Conservation (phyloP, 805 yeast species). For the Saccharomycopsis microspora region DNA sequence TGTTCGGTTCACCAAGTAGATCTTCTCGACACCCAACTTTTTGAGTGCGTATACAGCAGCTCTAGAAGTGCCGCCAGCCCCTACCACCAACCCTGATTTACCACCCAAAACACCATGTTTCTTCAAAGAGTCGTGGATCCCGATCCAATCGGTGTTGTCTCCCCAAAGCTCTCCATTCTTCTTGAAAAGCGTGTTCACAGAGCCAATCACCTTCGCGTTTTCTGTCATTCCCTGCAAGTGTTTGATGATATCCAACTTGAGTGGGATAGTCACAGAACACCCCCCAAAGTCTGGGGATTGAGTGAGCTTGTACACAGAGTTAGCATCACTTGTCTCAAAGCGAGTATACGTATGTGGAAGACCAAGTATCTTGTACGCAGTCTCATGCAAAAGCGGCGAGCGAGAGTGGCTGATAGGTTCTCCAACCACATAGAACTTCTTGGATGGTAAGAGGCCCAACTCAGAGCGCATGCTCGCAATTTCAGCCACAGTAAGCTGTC, state of each 20-base stretch:
- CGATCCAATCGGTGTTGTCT: constrained; percentile 94
- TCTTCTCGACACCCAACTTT: constrained; percentile 62
- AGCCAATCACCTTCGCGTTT: constrained; percentile 81
- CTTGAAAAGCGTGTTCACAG: constrained; percentile 79
- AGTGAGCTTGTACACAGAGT: constrained; percentile 30
- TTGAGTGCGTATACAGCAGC: constrained; percentile 87
- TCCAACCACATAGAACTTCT: constrained; percentile 68
- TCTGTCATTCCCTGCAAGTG: constrained; percentile 53
- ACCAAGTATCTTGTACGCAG: constrained; percentile 64
- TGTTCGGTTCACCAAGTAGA: constrained; percentile 78
- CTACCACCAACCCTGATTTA: constrained; percentile 62
- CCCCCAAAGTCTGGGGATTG: constrained; percentile 64
- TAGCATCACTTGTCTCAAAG: constrained; percentile 58
- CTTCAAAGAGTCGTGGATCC: constrained; percentile 60
- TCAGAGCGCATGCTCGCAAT: constrained; percentile 44
- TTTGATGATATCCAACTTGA: constrained; percentile 71
- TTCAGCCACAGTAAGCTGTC: constrained; percentile 57
- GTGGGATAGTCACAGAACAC: constrained; percentile 89
- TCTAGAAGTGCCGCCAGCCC: constrained; percentile 96
- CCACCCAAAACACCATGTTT: constrained; percentile 47
- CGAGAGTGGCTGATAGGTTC: constrained; percentile 76
- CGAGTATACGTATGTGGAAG: constrained; percentile 62
- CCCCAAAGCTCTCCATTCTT: constrained; percentile 47
- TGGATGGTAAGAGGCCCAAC: constrained; percentile 51
- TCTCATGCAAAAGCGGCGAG: constrained; percentile 79